A percentile compares a stretch with the other conserved stretches of the same genome.
These are phyloP conservation scores for Zancudomyces culisetae DNA, from an alignment of 371 early-diverging fungal species.

Conservation along the genomic window DNA sequence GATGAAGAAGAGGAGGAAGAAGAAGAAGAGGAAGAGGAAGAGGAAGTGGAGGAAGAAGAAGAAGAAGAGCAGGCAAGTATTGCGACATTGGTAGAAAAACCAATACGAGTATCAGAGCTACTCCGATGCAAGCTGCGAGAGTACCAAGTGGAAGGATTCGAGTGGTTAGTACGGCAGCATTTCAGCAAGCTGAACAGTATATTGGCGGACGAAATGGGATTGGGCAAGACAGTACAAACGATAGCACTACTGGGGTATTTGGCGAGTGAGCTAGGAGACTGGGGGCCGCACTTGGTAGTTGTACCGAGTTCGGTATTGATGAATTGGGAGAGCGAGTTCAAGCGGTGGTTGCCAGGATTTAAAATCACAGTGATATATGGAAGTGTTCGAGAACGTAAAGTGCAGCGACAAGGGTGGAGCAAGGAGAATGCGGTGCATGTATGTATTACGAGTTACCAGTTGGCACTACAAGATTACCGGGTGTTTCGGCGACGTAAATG, in stretches of 20 bases:
- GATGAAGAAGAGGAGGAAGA: too few relatives aligned
- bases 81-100: too few relatives aligned
- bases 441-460: slow-evolving; percentile 73
- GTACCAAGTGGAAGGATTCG: slow-evolving; percentile 58
- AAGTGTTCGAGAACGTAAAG: slow-evolving; percentile 40
- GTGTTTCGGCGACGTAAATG: slow-evolving; percentile 42
- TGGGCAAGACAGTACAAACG: slow-evolving; percentile 95
- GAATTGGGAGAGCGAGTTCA: slow-evolving; percentile 92
- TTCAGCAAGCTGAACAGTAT: slow-evolving; percentile 94
- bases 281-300: slow-evolving; percentile 78
- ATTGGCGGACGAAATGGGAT: slow-evolving; percentile 97
- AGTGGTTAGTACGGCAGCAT: slow-evolving; percentile 81
- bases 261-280: slow-evolving; percentile 33
- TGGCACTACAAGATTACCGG: slow-evolving; percentile 27
- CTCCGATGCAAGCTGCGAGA: slow-evolving; percentile 46
- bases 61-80: too few relatives aligned
- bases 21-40: too few relatives aligned
- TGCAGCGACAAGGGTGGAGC: slow-evolving; percentile 53
- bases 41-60: too few relatives aligned
- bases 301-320: slow-evolving; percentile 86
- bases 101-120: too few relatives aligned
- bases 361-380: slow-evolving; percentile 72
- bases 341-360: slow-evolving; percentile 76
- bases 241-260: slow-evolving; percentile 63
- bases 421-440: slow-evolving; percentile 58